Evolutionary conservation across 106 monocot species (phyloP).

Genomic region (Acorus calamus): DNA sequence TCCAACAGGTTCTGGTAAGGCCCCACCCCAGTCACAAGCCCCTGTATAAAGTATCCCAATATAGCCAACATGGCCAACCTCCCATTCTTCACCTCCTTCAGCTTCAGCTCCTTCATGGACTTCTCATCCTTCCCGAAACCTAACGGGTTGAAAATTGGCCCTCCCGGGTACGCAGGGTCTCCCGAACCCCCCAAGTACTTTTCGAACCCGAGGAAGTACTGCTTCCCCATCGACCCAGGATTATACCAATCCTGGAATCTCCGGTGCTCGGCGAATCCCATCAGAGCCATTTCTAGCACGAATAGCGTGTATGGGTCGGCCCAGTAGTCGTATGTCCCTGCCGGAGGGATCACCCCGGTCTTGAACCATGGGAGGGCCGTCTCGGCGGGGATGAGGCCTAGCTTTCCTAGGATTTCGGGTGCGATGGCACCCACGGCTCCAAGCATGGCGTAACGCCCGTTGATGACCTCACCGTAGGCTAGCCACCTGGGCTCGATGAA

Average conservation of each 20-base stretch:
- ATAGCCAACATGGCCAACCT: constrained; percentile 91
- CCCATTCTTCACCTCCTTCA: constrained; percentile 97
- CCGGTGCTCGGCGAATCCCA: constrained; percentile 98
- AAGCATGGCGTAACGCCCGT: constrained; percentile 87
- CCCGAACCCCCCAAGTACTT: constrained; percentile 78
- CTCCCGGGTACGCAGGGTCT: constrained; percentile 79
- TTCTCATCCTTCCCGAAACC: constrained; percentile 91
- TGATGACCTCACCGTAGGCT: constrained; percentile 89
- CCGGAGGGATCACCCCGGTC: constrained; percentile 89
- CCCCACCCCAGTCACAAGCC: constrained; percentile 67
- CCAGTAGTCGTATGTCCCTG: constrained; percentile 95
- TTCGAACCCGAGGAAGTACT: constrained; percentile 87
- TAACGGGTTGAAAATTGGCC: constrained; percentile 87
- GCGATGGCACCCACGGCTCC: constrained; percentile 64
- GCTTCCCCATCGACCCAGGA: constrained; percentile 87
- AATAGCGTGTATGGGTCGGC: constrained; percentile 91
- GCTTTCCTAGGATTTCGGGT: constrained; percentile 73
- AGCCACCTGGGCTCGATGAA: constrained; percentile 98
- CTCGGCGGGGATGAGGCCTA: constrained; percentile 67
- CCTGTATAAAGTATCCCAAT: constrained; percentile 72
- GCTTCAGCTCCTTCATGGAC: constrained; percentile 81
- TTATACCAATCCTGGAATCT: constrained; percentile 91
- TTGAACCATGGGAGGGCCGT: constrained; percentile 94
- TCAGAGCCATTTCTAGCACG: constrained; percentile 75
- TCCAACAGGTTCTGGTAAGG: constrained; percentile 88